Evolutionary conservation across 495 filamentous ascomycete genomes (phyloP).

Genomic region (Glarea lozoyensis): DNA sequence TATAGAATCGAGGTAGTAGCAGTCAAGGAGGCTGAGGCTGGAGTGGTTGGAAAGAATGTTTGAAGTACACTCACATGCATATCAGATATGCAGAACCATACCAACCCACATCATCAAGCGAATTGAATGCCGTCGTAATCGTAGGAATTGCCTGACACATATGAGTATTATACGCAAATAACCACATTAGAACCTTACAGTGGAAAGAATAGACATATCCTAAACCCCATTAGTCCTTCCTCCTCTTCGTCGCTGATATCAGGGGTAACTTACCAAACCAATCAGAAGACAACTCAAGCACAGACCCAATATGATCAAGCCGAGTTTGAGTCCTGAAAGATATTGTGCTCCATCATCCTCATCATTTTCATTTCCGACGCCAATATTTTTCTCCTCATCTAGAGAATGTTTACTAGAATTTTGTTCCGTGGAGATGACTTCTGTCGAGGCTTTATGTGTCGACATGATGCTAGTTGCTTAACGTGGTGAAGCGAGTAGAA

Average conservation of each 20-base stretch:
- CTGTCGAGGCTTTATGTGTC: too few relatives aligned
- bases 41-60: not conserved
- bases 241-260: not conserved
- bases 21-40: too few relatives aligned
- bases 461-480: too few relatives aligned
- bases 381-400: not conserved
- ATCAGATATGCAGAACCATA: constrained; percentile 52
- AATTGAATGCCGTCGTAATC: constrained; percentile 42
- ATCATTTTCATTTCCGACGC: constrained; percentile 1
- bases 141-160: constrained; percentile 32
- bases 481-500: too few relatives aligned
- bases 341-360: constrained; percentile 8
- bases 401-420: too few relatives aligned
- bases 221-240: not conserved
- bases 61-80: constrained; percentile 19
- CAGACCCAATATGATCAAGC: constrained; percentile 10
- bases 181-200: not conserved
- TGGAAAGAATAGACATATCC: constrained; percentile 15
- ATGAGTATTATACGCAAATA: not conserved
- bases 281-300: constrained; percentile 9
- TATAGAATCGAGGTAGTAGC: not conserved
- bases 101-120: constrained; percentile 38
- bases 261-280: constrained; percentile 6
- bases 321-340: constrained; percentile 5
- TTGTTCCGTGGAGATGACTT: too few relatives aligned